Percentiles rank a stretch among this genome's conserved stretches.
phyloP scores from a whole-genome alignment of 2,329 filamentous ascomycete genomes.

The Podosphaera fusca region DNA sequence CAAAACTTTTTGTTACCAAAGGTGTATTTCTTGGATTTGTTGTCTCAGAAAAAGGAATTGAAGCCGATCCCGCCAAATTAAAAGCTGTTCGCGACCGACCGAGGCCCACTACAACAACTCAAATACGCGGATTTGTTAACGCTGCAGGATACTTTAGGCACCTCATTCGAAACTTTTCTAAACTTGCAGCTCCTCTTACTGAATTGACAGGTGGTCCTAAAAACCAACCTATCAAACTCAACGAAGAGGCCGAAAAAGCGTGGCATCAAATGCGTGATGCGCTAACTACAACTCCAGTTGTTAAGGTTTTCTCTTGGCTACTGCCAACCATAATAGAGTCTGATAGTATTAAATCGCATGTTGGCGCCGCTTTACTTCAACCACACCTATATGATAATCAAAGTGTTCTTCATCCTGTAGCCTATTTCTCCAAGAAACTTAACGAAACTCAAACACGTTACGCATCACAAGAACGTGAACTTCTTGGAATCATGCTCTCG shows the following conservation, averaged over 20 bases:
- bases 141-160: neutral
- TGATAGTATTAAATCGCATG: neutral
- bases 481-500: too few relatives aligned
- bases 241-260: too few relatives aligned
- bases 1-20: neutral
- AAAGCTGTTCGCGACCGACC: neutral
- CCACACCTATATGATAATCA: neutral
- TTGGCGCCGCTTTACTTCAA: neutral
- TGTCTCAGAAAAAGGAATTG: neutral
- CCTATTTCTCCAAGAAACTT: neutral
- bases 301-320: neutral
- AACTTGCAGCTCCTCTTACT: neutral
- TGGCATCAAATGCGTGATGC: too few relatives aligned
- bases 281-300: too few relatives aligned
- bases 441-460: neutral
- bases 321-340: neutral
- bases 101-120: neutral
- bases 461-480: neutral
- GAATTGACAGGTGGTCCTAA: neutral
- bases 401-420: neutral
- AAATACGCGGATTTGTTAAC: neutral
- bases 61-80: neutral
- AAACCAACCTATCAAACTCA: too few relatives aligned
- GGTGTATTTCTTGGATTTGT: neutral
- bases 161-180: neutral